Conservation (phyloP, 2,329 filamentous ascomycete genomes). For the Endocalyx cinctus region DNA sequence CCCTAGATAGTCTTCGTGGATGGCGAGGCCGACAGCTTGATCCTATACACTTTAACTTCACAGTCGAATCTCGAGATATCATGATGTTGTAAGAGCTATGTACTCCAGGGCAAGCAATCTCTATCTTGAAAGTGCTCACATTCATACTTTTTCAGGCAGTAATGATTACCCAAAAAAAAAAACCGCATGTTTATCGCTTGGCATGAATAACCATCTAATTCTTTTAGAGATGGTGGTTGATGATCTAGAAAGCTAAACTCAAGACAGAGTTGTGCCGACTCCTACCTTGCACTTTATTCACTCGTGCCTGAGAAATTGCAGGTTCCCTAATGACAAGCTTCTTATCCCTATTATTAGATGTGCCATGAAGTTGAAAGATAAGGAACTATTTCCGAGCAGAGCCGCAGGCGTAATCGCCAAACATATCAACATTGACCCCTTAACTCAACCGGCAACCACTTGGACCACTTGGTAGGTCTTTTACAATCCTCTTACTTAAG, state of each 20-base stretch:
- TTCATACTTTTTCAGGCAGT: not conserved
- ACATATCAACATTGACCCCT: not conserved
- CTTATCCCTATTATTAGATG: not conserved
- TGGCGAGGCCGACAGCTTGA: not conserved
- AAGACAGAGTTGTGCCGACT: not conserved
- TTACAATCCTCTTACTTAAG: not conserved
- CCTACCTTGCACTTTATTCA: not conserved
- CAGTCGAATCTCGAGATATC: no score
- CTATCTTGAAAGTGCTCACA: not conserved
- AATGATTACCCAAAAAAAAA: not conserved
- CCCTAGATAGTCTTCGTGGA: not conserved
- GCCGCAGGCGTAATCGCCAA: not conserved
- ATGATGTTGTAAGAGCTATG: not conserved
- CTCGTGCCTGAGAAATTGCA: not conserved
- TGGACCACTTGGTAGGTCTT: not conserved
- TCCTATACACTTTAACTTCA: no score
- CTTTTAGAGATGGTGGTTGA: not conserved
- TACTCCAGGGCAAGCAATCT: not conserved
- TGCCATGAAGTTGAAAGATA: not conserved
- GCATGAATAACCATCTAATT: not conserved
- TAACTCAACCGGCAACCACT: not conserved
- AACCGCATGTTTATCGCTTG: not conserved
- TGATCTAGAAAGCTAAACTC: not conserved
- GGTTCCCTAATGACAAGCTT: not conserved
- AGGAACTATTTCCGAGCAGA: not conserved